These are phyloP conservation scores for Fusarium denticulatum DNA, from an alignment of 2,329 filamentous ascomycete genomes.

Conservation along the genomic window DNA sequence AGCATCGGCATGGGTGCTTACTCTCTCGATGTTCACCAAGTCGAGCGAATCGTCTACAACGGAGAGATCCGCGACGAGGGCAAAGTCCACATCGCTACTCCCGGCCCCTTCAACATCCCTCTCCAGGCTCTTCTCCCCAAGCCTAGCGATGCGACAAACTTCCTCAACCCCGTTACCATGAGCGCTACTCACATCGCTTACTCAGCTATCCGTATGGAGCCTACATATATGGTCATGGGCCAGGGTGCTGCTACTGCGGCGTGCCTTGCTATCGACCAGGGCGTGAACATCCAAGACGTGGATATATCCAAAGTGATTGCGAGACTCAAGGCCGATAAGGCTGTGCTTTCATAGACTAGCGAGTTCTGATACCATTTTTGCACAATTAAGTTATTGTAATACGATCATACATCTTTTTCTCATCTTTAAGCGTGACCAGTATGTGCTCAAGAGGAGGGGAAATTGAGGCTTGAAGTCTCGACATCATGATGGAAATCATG, in stretches of 20 bases:
- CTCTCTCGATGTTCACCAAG: conserved; percentile 30
- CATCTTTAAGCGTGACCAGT: neutral
- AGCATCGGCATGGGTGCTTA: conserved; percentile 23
- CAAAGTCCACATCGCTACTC: conserved; percentile 24
- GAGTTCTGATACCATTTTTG: conserved; percentile 15
- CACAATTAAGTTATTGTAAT: conserved; percentile 1
- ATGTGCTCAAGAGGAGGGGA: neutral
- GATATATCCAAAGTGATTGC: conserved; percentile 17
- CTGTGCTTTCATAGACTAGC: conserved; percentile 15
- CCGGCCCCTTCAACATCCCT: conserved; percentile 27
- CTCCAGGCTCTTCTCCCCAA: conserved; percentile 16
- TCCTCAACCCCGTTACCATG: conserved; percentile 30
- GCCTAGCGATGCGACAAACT: conserved; percentile 15
- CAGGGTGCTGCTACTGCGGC: conserved; percentile 32
- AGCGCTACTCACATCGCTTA: conserved; percentile 28
- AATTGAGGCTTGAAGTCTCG: neutral
- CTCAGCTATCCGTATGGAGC: conserved; percentile 33
- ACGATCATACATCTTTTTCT: neutral
- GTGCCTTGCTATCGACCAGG: conserved; percentile 31
- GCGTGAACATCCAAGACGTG: conserved; percentile 23
- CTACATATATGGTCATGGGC: conserved; percentile 31
- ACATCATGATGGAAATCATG: neutral
- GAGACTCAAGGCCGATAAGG: conserved; percentile 24
- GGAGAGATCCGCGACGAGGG: conserved; percentile 26
- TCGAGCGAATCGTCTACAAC: conserved; percentile 18